phyloP scores from a whole-genome alignment of 2,329 filamentous ascomycete genomes.

The Bretziella fagacearum region DNA sequence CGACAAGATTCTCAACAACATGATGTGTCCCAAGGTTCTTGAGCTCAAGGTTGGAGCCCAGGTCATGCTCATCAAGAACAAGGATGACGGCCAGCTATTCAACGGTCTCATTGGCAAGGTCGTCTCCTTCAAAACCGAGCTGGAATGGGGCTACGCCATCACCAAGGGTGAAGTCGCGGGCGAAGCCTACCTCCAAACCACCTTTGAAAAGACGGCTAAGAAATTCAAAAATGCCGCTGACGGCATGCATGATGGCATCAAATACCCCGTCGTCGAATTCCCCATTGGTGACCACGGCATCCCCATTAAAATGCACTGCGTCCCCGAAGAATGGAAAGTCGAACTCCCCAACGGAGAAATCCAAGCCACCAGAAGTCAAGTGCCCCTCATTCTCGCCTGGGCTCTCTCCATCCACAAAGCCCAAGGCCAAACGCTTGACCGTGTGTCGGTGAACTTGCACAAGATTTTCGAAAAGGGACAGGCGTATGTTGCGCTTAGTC shows the following conservation, averaged over 20 bases:
- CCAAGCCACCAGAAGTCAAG: slow-evolving; percentile 66
- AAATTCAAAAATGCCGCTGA: slow-evolving; percentile 37
- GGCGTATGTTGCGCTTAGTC: slow-evolving; percentile 88
- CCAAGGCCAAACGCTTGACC: slow-evolving; percentile 81
- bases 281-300: slow-evolving; percentile 53
- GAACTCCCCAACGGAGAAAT: slow-evolving; percentile 92
- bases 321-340: slow-evolving; percentile 89
- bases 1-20: slow-evolving; percentile 67
- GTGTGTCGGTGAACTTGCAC: slow-evolving; percentile 86
- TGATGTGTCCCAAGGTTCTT: slow-evolving; percentile 76
- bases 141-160: slow-evolving; percentile 22
- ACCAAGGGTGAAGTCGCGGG: slow-evolving; percentile 22
- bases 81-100: slow-evolving; percentile 70
- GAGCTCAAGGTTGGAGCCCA: slow-evolving; percentile 82
- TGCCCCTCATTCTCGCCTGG: slow-evolving; percentile 90
- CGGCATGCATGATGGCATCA: slow-evolving; percentile 28
- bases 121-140: slow-evolving; percentile 50
- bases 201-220: slow-evolving; percentile 22
- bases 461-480: slow-evolving; percentile 94
- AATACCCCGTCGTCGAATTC: slow-evolving; percentile 77
- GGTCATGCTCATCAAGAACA: slow-evolving; percentile 99
- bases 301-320: slow-evolving; percentile 17
- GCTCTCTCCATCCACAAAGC: slow-evolving; percentile 96
- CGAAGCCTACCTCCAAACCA: slow-evolving; percentile 26
- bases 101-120: slow-evolving; percentile 89